Evolutionary conservation across 371 early-diverging fungal genomes (phyloP).

Genomic region (Mucor indicus): DNA sequence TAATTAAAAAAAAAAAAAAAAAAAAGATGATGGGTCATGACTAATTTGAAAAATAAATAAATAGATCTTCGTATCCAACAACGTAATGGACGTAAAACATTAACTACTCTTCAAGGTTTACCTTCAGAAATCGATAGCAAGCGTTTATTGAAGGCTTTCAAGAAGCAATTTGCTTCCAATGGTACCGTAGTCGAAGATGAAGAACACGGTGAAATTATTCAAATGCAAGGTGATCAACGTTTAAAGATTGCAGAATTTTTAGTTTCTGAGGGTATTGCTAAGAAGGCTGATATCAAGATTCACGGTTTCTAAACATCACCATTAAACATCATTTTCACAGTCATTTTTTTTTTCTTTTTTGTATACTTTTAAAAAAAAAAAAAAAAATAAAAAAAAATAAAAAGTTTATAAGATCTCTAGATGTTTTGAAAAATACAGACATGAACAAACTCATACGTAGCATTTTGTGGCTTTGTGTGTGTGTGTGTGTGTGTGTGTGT

Average conservation of each 20-base stretch:
- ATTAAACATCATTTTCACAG: neutral
- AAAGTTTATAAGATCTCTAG: no score
- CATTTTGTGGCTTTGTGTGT: no score
- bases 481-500: no score
- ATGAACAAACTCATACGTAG: no score
- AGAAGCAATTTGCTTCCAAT: slow-evolving; percentile 95
- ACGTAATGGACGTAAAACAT: slow-evolving; percentile 95
- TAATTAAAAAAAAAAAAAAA: neutral
- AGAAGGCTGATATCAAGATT: slow-evolving; percentile 81
- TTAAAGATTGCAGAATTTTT: slow-evolving; percentile 78
- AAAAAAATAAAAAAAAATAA: neutral
- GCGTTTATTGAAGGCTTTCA: slow-evolving; percentile 89
- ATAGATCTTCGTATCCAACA: slow-evolving; percentile 94
- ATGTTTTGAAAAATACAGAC: no score
- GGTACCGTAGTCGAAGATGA: slow-evolving; percentile 91
- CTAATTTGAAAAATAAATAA: slow-evolving; percentile 13
- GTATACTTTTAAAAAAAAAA: neutral
- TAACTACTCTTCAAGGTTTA: slow-evolving; percentile 92
- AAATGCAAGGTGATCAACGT: slow-evolving; percentile 96
- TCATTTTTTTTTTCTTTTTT: neutral
- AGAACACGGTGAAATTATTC: slow-evolving; percentile 87
- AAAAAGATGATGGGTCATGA: slow-evolving; percentile 3
- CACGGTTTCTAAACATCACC: slow-evolving; percentile 86
- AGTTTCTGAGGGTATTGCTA: slow-evolving; percentile 69
- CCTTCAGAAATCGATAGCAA: slow-evolving; percentile 84